phyloP scores from a whole-genome alignment of 2,329 filamentous ascomycete genomes.

The Nemania sp. region DNA sequence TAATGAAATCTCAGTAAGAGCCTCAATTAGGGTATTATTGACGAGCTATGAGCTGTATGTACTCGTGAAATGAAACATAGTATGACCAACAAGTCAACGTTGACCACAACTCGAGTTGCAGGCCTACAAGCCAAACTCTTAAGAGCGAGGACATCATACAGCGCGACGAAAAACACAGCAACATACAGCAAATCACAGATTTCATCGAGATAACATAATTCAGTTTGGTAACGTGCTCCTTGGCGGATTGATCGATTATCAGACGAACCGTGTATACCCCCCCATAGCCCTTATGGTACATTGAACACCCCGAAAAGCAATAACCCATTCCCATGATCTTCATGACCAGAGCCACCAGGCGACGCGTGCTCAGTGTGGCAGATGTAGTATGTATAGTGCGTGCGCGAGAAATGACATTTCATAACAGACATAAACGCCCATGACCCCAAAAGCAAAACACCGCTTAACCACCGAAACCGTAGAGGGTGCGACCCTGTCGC shows the following conservation, averaged over 20 bases:
- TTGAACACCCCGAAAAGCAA: conserved; percentile 40
- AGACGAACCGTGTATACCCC: conserved; percentile 34
- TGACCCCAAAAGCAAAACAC: conserved; percentile 60
- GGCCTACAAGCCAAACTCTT: neutral
- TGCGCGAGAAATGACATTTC: conserved; percentile 40
- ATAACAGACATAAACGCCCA: conserved; percentile 42
- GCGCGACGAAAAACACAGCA: neutral
- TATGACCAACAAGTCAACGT: no score
- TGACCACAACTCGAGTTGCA: no score
- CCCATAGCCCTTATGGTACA: conserved; percentile 42
- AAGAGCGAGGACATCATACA: neutral
- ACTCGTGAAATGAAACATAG: no score
- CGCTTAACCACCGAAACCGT: conserved; percentile 68
- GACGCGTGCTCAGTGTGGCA: conserved; percentile 33
- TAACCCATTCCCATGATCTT: conserved; percentile 41
- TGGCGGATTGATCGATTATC: conserved; percentile 37
- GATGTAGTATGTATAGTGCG: conserved; percentile 20
- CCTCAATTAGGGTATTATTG: no score
- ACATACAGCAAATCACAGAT: conserved; percentile 2
- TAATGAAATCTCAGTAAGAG: no score
- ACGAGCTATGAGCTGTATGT: no score
- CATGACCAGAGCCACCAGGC: conserved; percentile 39
- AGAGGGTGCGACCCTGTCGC: conserved; percentile 67
- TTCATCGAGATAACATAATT: conserved; percentile 31
- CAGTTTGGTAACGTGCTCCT: no score